Conservation (phyloP, 1,284 basidiomycete genomes). For the Waitea zeae region DNA sequence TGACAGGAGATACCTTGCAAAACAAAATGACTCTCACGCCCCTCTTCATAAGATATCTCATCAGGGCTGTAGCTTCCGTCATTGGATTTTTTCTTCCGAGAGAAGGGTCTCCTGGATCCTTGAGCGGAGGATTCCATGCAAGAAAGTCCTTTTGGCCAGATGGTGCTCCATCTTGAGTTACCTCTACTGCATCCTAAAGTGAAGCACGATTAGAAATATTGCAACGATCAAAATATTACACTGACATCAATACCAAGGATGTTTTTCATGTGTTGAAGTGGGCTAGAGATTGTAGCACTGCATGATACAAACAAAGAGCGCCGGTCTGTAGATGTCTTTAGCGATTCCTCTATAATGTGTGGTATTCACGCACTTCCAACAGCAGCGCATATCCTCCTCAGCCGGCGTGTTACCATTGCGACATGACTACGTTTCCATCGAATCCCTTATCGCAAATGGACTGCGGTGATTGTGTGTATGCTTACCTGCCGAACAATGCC, state of each 20-base stretch:
- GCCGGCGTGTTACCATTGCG: slow-evolving; percentile 59
- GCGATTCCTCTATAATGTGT: background rate
- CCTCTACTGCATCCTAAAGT: slow-evolving; percentile 37
- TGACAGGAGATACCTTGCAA: slow-evolving; percentile 44
- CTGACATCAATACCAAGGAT: slow-evolving; percentile 51
- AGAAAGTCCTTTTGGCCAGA: slow-evolving; percentile 66
- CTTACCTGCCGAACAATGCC: slow-evolving; percentile 52
- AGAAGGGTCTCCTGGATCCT: slow-evolving; percentile 38
- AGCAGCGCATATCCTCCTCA: slow-evolving; percentile 69
- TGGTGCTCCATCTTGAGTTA: slow-evolving; percentile 76
- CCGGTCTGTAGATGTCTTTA: slow-evolving; percentile 24
- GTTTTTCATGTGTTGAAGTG: slow-evolving; percentile 56
- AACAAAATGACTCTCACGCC: slow-evolving; percentile 78
- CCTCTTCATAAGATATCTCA: slow-evolving; percentile 69
- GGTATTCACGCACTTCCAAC: slow-evolving; percentile 50
- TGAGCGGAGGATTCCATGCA: slow-evolving; percentile 59
- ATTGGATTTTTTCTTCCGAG: slow-evolving; percentile 48
- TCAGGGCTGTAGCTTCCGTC: slow-evolving; percentile 56
- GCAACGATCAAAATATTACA: slow-evolving; percentile 1
- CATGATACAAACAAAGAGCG: slow-evolving; percentile 66
- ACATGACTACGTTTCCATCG: slow-evolving; percentile 38
- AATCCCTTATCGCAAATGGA: background rate
- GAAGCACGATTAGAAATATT: background rate
- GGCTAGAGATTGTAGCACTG: slow-evolving; percentile 78
- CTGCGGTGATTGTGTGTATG: background rate